A percentile compares a stretch with the other conserved stretches of the same genome.
These are phyloP conservation scores for Scopulariopsis brevicaulis DNA, from an alignment of 2,329 filamentous ascomycete species.

Conservation along the genomic window DNA sequence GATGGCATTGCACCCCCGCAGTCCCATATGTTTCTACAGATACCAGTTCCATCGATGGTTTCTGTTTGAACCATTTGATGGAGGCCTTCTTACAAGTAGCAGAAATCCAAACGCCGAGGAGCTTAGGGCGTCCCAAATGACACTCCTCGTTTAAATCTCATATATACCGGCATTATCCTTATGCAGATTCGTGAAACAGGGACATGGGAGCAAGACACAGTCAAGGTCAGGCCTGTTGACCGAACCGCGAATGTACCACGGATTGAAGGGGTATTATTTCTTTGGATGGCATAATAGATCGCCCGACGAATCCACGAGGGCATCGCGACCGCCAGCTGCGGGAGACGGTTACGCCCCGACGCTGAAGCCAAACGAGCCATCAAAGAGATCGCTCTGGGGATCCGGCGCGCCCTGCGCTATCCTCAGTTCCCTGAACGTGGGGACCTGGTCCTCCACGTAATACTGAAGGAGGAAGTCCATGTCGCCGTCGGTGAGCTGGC, in stretches of 20 bases:
- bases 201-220: no score
- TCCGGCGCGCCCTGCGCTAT: constrained; percentile 33
- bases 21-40: no score
- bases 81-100: no score
- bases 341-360: constrained; percentile 22
- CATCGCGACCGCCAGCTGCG: not conserved
- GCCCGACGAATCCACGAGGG: not conserved
- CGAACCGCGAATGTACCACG: not conserved
- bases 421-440: constrained; percentile 40
- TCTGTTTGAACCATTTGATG: no score
- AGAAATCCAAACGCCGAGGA: no score
- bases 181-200: no score
- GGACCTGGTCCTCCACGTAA: constrained; percentile 49
- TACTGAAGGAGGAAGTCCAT: constrained; percentile 76
- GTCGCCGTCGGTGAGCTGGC: constrained; percentile 68
- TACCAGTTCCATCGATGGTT: no score
- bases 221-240: no score
- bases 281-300: not conserved
- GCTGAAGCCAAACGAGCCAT: constrained; percentile 48
- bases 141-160: no score
- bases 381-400: constrained; percentile 40
- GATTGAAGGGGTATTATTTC: not conserved
- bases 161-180: no score
- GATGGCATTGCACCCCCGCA: no score
- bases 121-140: no score